phyloP scores from a whole-genome alignment of 352 stramenopile species.

The Pythium sp. region DNA sequence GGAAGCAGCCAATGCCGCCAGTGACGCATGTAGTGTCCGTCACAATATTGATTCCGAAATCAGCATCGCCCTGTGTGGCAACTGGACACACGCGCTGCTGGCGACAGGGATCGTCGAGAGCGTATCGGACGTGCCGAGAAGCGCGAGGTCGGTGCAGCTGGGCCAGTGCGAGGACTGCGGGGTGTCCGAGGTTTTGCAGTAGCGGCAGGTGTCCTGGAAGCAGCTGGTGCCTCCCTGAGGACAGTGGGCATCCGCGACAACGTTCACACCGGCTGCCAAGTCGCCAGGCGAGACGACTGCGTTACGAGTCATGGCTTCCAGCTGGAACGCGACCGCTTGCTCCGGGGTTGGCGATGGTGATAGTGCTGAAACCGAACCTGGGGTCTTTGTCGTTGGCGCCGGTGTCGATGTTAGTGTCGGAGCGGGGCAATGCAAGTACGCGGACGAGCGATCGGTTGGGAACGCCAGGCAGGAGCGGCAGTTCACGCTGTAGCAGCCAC shows the following conservation, averaged over 20 bases:
- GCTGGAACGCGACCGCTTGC: background rate
- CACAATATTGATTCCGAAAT: conserved; percentile 10
- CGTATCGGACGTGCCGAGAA: too few species aligned
- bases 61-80: conserved; percentile 1
- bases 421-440: conserved; percentile 17
- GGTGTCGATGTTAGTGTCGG: background rate
- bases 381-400: background rate
- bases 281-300: conserved; percentile 21
- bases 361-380: background rate
- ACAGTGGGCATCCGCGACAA: conserved; percentile 19
- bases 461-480: conserved; percentile 10
- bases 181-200: conserved; percentile 21
- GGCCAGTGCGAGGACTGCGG: background rate
- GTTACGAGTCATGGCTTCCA: conserved; percentile 10
- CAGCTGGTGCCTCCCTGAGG: conserved; percentile 24
- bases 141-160: too few species aligned
- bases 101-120: too few species aligned
- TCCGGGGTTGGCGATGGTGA: background rate
- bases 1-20: conserved; percentile 28
- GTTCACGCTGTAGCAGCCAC: conserved; percentile 10
- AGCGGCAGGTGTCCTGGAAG: conserved; percentile 23
- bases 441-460: background rate
- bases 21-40: conserved; percentile 14
- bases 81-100: background rate
- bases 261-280: conserved; percentile 6